Percentiles rank a stretch among this genome's conserved stretches.
These are phyloP conservation scores for Emiliania huxleyi DNA, from an alignment of 78 protist species.

Conservation along the genomic window DNA sequence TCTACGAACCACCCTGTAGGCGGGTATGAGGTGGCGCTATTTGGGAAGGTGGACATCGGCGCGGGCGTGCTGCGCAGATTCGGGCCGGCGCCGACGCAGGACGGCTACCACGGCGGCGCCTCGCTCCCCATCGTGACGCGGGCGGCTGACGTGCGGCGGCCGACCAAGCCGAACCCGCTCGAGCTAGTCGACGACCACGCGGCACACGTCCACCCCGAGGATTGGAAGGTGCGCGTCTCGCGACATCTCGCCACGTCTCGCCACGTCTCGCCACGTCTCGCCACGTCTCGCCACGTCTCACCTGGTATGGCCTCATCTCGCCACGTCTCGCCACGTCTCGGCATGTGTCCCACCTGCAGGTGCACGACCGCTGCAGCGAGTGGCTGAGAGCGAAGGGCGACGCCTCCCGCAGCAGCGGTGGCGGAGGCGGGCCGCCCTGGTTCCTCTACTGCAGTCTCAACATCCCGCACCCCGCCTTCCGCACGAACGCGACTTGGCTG, in stretches of 20 bases:
- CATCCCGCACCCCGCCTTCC: constrained; percentile 23
- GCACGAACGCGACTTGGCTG: constrained; percentile 4
- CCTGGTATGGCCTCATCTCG: too few species aligned
- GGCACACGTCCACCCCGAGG: neutral
- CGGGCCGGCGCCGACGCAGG: neutral
- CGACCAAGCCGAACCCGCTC: neutral
- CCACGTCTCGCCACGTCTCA: too few species aligned
- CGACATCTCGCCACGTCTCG: too few species aligned
- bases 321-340: too few species aligned
- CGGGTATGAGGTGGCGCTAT: neutral
- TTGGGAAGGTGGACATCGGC: constrained; percentile 20
- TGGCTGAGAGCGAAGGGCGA: neutral
- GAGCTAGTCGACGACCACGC: neutral
- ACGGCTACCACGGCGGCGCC: neutral
- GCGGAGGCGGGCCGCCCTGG: neutral
- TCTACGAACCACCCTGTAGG: too few species aligned
- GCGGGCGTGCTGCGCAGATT: neutral
- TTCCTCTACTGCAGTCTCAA: constrained; percentile 1
- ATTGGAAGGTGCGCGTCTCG: too few species aligned
- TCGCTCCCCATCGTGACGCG: neutral
- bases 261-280: too few species aligned
- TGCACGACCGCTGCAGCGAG: neutral
- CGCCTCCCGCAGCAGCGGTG: too few species aligned
- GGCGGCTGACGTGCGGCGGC: neutral
- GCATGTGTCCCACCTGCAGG: too few species aligned